Evolutionary conservation across 148 eudicot species (phyloP).

Genomic region (Arctostaphylos glauca): DNA sequence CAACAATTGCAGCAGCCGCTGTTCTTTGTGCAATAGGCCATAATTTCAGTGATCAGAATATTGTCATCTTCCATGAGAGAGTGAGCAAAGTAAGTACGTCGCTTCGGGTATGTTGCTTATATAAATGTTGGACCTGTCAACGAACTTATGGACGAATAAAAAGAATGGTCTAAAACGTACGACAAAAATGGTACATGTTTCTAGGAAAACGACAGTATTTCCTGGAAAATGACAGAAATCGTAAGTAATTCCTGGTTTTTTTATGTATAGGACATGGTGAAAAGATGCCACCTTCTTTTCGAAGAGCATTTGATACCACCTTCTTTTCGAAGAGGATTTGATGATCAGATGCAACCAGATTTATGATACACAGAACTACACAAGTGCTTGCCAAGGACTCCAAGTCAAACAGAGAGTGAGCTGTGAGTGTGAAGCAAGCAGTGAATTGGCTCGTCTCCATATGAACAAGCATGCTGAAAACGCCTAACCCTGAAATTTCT

Average conservation of each 20-base stretch:
- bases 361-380: background rate
- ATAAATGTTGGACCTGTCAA: background rate
- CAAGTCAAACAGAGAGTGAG: background rate
- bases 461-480: background rate
- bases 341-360: background rate
- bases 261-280: conserved; percentile 1
- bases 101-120: background rate
- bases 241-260: background rate
- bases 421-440: background rate
- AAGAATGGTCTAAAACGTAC: background rate
- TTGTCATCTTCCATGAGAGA: conserved; percentile 8
- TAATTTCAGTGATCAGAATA: background rate
- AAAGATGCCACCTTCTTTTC: conserved; percentile 8
- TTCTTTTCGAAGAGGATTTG: background rate
- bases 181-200: background rate
- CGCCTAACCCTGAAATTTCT: background rate
- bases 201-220: background rate
- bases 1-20: conserved; percentile 15
- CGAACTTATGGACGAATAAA: background rate
- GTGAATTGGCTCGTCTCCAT: background rate
- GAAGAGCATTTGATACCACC: background rate
- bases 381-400: background rate
- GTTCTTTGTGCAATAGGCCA: background rate
- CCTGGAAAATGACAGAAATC: background rate
- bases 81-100: conserved; percentile 16